Percentiles rank a stretch among this genome's conserved stretches.
These are phyloP conservation scores for Macrotyloma uniflorum DNA, from an alignment of 306 rosid species.

Conservation along the genomic window DNA sequence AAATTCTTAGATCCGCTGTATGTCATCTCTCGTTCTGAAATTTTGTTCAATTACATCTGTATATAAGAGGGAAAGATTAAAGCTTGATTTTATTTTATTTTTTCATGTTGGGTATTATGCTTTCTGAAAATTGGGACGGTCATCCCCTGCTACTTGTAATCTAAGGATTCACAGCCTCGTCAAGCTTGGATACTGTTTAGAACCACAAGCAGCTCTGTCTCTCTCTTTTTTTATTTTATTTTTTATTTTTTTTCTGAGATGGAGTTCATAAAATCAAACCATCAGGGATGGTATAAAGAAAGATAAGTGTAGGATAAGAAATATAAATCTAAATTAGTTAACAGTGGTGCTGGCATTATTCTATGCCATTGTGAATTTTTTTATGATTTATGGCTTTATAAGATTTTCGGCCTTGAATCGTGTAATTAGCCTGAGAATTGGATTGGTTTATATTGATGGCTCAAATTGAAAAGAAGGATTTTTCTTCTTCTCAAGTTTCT, in stretches of 20 bases:
- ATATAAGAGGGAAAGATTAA: slow-evolving; percentile 18
- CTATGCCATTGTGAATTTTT: too few relatives aligned
- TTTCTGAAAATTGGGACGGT: slow-evolving; percentile 25
- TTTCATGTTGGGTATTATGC: slow-evolving; percentile 10
- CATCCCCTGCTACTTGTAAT: slow-evolving; percentile 38
- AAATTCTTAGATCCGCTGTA: neutral
- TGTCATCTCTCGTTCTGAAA: slow-evolving; percentile 24
- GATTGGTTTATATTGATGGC: neutral
- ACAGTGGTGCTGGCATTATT: too few relatives aligned
- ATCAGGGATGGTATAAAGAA: too few relatives aligned
- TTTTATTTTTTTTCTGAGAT: neutral
- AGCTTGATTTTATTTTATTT: neutral
- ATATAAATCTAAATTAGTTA: too few relatives aligned
- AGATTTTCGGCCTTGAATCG: too few relatives aligned
- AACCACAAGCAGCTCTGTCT: slow-evolving; percentile 26
- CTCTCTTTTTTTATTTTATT: too few relatives aligned
- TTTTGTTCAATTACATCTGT: slow-evolving; percentile 35
- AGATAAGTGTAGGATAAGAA: too few relatives aligned
- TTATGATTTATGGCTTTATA: too few relatives aligned
- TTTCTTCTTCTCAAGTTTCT: neutral
- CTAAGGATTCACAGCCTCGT: slow-evolving; percentile 38
- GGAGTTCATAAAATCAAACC: neutral
- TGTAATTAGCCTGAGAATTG: neutral
- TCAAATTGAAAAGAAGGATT: neutral
- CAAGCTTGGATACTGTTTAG: slow-evolving; percentile 35